Conservation (phyloP, 345 rosid genomes). For the Pseudoturritis turrita region DNA sequence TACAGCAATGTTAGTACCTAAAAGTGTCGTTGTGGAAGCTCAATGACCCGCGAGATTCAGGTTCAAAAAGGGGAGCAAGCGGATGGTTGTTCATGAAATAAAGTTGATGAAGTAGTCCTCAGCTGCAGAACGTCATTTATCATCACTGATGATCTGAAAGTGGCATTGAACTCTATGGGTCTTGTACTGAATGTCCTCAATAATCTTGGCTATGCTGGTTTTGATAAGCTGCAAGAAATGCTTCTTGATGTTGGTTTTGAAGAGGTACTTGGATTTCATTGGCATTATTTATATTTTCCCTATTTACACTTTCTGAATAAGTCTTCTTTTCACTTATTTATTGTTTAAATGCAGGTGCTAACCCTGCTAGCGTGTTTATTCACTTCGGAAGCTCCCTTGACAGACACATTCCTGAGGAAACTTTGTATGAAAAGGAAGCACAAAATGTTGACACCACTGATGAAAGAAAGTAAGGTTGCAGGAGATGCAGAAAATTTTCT, state of each 20-base stretch:
- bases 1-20: neutral
- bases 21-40: neutral
- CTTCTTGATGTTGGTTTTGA: slow-evolving; percentile 13
- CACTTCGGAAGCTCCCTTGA: slow-evolving; percentile 16
- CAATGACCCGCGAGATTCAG: neutral
- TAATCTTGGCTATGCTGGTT: slow-evolving; percentile 14
- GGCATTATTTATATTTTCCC: neutral
- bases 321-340: neutral
- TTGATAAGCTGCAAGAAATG: slow-evolving; percentile 12
- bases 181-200: slow-evolving; percentile 6
- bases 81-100: neutral
- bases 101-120: neutral
- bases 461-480: neutral
- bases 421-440: neutral
- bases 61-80: neutral
- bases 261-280: neutral
- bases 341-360: neutral
- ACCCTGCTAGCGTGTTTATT: slow-evolving; percentile 7
- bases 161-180: slow-evolving; percentile 10
- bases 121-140: slow-evolving; percentile 15
- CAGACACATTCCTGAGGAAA: slow-evolving; percentile 20
- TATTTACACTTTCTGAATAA: too few species aligned
- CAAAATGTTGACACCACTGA: neutral
- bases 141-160: slow-evolving; percentile 24
- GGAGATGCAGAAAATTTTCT: neutral